Base-by-base conservation (phyloP, 257 asterid genomes). In the Ligustrum vulgare region DNA sequence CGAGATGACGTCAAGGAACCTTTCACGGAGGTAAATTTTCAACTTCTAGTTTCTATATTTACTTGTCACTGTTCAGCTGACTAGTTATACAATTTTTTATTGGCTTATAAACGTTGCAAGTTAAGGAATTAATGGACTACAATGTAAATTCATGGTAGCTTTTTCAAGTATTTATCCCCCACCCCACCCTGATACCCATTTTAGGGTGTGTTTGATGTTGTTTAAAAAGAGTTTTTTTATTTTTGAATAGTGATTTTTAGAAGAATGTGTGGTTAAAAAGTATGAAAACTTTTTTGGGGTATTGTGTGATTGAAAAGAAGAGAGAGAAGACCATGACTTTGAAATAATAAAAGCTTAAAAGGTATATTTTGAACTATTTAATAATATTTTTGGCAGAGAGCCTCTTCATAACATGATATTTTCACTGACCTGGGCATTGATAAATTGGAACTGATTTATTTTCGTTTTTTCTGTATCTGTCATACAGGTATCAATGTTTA, bases 1-100 rank as follows among this genome's bases (percentile, higher is more conserved):
- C 90, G 93, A 78, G 99, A 95, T 82, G 96, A 95, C 80, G 79
- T 95, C 79, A 89, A 87, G 85, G 97, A 93, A 28, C 99, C 99
- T 75, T 95, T 95, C 82, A 91, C 97, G 0, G 98, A 95, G 99
- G 99, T 95, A 91, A 73, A 67, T 45, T 74, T 54, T 54, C 72
- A 39, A 33, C 28, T 36, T 69, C 4, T 66, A 2, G 18, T 71
- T 63, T n/a, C 32, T 77, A 64, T n/a, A 47, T 25, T 51, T 69
- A 8, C 62, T 56, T 72, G 33, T 74, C 75, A 60, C 66, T 25
- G 67, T 49, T 34, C 64, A 72, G 60, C 20, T 70, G 65, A 51
- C 62, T 16, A 65, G 39, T 72, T 69, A 1, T 22, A 33, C 18
- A 7, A n/a, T 70, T 71, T 43, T 51, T 31, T 37, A 34, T 41